Percentiles rank a stretch among this genome's conserved stretches.
phyloP scores from a whole-genome alignment of 2,329 filamentous ascomycete genomes.

The Escovopsis weberi region DNA sequence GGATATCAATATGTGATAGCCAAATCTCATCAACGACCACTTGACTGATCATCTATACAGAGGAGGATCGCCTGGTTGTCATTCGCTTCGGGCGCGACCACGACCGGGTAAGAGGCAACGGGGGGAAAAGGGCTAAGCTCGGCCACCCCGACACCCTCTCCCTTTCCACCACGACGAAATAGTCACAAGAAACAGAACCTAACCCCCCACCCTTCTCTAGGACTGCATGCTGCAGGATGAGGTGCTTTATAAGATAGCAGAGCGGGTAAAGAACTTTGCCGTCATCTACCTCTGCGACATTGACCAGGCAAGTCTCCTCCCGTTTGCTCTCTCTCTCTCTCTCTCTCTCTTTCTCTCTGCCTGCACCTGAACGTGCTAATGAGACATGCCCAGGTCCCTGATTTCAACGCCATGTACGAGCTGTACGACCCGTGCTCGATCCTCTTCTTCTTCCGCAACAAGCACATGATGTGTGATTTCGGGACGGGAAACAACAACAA shows the following conservation, averaged over 20 bases:
- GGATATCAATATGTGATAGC: neutral
- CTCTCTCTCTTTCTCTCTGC: no score
- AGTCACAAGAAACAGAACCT: constrained; percentile 35
- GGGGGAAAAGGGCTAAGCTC: no score
- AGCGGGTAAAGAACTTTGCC: constrained; percentile 85
- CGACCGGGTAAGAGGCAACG: constrained; percentile 35
- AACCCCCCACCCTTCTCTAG: constrained; percentile 25
- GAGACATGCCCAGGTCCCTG: constrained; percentile 47
- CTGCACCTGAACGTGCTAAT: neutral
- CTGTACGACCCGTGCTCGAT: constrained; percentile 84
- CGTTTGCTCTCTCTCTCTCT: no score
- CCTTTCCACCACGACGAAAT: no score
- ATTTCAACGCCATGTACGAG: constrained; percentile 95
- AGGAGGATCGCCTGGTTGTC: constrained; percentile 84
- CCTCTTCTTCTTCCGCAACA: constrained; percentile 96
- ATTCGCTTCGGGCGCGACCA: constrained; percentile 87
- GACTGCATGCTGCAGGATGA: constrained; percentile 72
- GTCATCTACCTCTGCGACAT: constrained; percentile 91
- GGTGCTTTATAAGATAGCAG: constrained; percentile 85
- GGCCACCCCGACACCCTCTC: neutral
- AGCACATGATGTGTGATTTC: constrained; percentile 98
- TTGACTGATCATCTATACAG: constrained; percentile 25
- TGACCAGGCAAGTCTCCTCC: constrained; percentile 27
- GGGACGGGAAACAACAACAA: constrained; percentile 99
- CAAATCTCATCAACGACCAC: neutral